These are phyloP conservation scores for Oryza meridionalis DNA, from an alignment of 176 grass and related monocot species.

Conservation along the genomic window DNA sequence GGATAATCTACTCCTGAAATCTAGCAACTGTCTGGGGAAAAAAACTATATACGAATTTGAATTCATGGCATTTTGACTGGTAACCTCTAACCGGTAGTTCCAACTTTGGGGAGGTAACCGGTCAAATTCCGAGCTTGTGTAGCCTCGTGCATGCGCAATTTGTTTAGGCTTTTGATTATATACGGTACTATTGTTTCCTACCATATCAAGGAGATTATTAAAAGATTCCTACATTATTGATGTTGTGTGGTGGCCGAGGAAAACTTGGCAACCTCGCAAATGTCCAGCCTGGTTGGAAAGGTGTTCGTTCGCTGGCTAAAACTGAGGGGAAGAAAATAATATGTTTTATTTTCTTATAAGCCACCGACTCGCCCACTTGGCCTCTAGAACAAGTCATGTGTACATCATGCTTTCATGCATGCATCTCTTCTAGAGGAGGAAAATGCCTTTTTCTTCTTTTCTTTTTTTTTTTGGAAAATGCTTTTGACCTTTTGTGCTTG, in stretches of 20 bases:
- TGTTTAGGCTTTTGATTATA: no score
- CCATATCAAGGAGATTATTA: not conserved
- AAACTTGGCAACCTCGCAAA: not conserved
- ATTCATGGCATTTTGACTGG: not conserved
- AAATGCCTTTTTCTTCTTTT: not conserved
- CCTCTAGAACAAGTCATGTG: not conserved
- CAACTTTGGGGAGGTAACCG: not conserved
- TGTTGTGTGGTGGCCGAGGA: not conserved
- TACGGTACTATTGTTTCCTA: no score
- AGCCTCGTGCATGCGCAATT: not conserved
- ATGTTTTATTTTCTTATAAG: not conserved
- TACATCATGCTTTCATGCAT: not conserved
- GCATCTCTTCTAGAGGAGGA: not conserved
- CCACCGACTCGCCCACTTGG: not conserved
- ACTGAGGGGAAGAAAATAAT: not conserved
- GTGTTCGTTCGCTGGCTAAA: not conserved
- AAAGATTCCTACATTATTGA: not conserved
- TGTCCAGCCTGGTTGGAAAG: not conserved
- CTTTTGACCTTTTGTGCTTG: not conserved
- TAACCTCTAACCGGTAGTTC: not conserved
- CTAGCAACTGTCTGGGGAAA: not conserved
- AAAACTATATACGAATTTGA: not conserved
- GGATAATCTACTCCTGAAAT: no score
- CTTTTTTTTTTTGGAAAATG: not conserved
- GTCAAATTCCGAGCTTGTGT: not conserved